Base-by-base conservation (phyloP, 495 filamentous ascomycete genomes). In the Tuber brumale region DNA sequence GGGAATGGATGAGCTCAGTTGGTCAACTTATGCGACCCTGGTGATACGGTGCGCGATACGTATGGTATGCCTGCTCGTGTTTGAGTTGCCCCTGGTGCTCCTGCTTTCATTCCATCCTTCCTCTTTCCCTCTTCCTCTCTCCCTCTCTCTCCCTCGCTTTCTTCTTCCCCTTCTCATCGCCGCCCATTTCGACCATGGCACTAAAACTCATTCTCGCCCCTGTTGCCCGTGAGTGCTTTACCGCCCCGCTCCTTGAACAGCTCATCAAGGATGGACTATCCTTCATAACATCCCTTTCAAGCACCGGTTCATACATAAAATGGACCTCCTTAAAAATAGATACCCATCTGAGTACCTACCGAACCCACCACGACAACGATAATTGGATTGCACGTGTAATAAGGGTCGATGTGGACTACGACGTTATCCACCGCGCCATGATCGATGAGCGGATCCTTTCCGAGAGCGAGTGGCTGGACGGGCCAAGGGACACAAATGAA, bases 381-480 rank as follows among this genome's bases (percentile, higher is more conserved):
- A 81, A 77, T 41, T 82, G 81, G 81, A 76, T 81, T 4, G 45
- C 72, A 31, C 77, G 81, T 31, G 77, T 80, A 70, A 77, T 78
- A 21, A 74, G 45, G 23, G 61, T 73, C n/a, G 57, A 77, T 45
- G 72, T 82, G 37, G 71, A 72, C 8, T 82, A 82, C 48, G 75
- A 80, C 37, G 51, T 77, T 27, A 66, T 80, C 8, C 75, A 74
- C 61, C 72, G 48, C 35, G 73, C 71, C 21, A 73, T 82, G 44
- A 43, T 73, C 1, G 73, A 75, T n/a, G 80, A 75, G 41, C 81
- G 77, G 72, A 70, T 73, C 14, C 51, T 74, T 69, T 69, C 80
- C 27, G 81, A 82, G 71, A 77, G 73, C 69, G 72, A 76, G 39
- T 78, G 75, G 42, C 31, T 82, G 31, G 45, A 71, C 43, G 72